Conservation (phyloP, 495 filamentous ascomycete species). For the Choiromyces venosus region DNA sequence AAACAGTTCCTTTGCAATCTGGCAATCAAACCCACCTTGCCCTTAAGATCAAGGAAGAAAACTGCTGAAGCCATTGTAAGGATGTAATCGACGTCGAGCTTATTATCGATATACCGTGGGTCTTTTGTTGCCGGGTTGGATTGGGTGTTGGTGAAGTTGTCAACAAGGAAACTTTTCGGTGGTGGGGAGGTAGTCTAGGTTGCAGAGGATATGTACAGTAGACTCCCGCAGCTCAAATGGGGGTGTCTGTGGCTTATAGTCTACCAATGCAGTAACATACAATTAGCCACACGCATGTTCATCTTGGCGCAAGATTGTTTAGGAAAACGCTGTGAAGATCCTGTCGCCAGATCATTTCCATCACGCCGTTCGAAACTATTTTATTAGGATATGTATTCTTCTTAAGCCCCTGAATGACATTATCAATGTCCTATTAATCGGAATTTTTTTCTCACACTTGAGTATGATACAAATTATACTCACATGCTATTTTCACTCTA, state of each 20-base stretch:
- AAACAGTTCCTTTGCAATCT: slow-evolving; percentile 7
- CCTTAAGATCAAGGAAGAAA: slow-evolving; percentile 99
- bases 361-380: too few species aligned
- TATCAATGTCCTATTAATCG: too few species aligned
- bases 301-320: background rate
- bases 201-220: background rate
- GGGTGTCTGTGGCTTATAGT: background rate
- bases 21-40: slow-evolving; percentile 66
- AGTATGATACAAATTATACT: too few species aligned
- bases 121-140: background rate
- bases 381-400: too few species aligned
- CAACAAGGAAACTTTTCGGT: background rate
- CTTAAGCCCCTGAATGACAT: too few species aligned
- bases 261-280: background rate
- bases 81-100: background rate
- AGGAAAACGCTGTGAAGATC: too few species aligned
- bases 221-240: background rate
- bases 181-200: background rate
- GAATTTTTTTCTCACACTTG: too few species aligned
- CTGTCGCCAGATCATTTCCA: too few species aligned
- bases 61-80: slow-evolving; percentile 85
- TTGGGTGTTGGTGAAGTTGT: background rate
- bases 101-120: background rate
- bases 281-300: background rate
- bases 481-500: too few species aligned